Evolutionary conservation across 1,284 basidiomycete genomes (phyloP), one percentile per base, ranked within the genome.

Genomic region (Mixia osmundae): DNA sequence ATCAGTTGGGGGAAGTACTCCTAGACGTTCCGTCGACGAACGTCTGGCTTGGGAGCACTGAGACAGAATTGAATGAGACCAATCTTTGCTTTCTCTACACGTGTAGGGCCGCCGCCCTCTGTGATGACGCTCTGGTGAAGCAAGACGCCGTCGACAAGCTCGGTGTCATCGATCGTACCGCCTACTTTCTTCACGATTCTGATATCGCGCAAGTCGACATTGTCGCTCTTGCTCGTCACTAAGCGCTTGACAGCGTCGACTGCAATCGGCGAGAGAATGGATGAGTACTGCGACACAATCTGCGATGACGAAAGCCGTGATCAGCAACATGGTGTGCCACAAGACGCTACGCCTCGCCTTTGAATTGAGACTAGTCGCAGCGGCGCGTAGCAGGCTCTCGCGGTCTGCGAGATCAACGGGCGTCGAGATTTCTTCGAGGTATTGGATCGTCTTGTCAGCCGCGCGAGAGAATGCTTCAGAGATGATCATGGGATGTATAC

Each of bases 201-300:
- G 53, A 97, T 78, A 57, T 99, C 89, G 42, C 85, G 68, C 28
- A 99, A 69, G 60, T 99, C 91, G 34, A 99, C 89, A 50, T 83
- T 91, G 3, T 77, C 76, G 7, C 80, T 83, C 11, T 34, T 19
- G n/a, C 35, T 30, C 0, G 77, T 76, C 28, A 78, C 72, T 27
- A 94, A 67, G 39, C 82, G 75, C 21, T 75, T 80, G 30, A 99
- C 91, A n/a, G 89, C 85, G 40, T 74, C 68, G 16, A 97, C 91
- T 24, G 91, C 91, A 47, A 97, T 97, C 29, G 91, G 91, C 10
- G 91, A 82, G 39, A 99, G 69, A 25, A 80, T 83, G 8, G 85
- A 80, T 3, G 91, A 97, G 59, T 95, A 97, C 68, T 97, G 91
- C 14, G 89, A 95, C 31, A 97, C 91, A 50, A 99, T 94, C 82